phyloP scores from a whole-genome alignment of 345 rosid genomes.

The Abelmoschus esculentus region DNA sequence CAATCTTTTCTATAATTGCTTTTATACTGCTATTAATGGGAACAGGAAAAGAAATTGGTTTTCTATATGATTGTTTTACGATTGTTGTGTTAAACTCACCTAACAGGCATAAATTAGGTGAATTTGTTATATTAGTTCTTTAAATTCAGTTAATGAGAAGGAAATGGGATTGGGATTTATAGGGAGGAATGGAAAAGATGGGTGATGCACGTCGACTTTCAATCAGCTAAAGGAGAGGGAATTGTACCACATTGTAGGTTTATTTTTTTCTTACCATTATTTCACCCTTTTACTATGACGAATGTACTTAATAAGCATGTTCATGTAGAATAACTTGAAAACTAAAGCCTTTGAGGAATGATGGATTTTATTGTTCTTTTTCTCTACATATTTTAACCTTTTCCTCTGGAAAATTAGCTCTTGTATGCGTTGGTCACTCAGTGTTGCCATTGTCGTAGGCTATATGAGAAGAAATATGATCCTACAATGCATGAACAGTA shows the following conservation, averaged over 20 bases:
- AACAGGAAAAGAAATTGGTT: neutral
- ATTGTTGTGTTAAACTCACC: neutral
- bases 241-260: slow-evolving; percentile 69
- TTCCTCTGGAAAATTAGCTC: neutral
- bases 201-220: slow-evolving; percentile 74
- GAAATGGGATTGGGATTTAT: slow-evolving; percentile 55
- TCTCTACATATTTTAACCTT: neutral
- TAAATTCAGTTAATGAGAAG: slow-evolving; percentile 34
- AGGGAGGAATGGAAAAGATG: slow-evolving; percentile 84
- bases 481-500: no score
- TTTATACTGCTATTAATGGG: neutral
- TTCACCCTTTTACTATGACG: slow-evolving; percentile 11
- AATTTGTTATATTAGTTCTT: slow-evolving; percentile 16
- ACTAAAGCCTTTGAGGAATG: neutral
- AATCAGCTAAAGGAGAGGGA: slow-evolving; percentile 64
- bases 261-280: neutral
- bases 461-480: neutral
- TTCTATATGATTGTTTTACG: neutral
- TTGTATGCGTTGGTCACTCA: neutral
- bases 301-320: neutral
- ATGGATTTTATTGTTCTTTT: neutral
- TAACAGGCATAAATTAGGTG: slow-evolving; percentile 2
- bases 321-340: neutral
- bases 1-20: neutral
- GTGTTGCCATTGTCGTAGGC: neutral